phyloP scores from a whole-genome alignment of 1,284 basidiomycete species.

The Bondarzewia mesenterica region DNA sequence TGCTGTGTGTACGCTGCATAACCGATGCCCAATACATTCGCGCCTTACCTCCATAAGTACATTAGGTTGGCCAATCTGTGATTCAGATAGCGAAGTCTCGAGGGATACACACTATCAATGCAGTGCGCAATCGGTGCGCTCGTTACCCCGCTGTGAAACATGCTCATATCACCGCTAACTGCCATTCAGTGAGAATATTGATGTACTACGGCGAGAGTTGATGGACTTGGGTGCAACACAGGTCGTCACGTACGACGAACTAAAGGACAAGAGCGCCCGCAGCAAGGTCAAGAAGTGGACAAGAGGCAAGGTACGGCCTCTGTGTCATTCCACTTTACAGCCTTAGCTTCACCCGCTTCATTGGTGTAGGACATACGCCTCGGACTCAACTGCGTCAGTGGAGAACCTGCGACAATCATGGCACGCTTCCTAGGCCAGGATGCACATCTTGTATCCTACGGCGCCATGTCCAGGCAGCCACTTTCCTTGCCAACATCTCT shows the following conservation, averaged over 20 bases:
- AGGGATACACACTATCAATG: slow-evolving; percentile 69
- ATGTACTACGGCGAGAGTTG: slow-evolving; percentile 42
- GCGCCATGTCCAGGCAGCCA: slow-evolving; percentile 82
- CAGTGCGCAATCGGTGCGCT: slow-evolving; percentile 61
- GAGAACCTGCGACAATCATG: slow-evolving; percentile 62
- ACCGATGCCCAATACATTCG: no score
- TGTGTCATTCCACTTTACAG: no score
- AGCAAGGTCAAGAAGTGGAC: slow-evolving; percentile 52
- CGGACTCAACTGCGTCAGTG: slow-evolving; percentile 76
- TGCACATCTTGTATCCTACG: slow-evolving; percentile 77
- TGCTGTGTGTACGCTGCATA: slow-evolving; percentile 64
- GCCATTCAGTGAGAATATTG: slow-evolving; percentile 31
- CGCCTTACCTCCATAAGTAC: no score
- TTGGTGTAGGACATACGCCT: slow-evolving; percentile 57
- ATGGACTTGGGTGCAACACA: slow-evolving; percentile 59
- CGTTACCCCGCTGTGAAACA: background rate
- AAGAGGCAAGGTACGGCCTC: slow-evolving; percentile 34
- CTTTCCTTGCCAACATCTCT: slow-evolving; percentile 69
- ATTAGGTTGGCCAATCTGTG: slow-evolving; percentile 68
- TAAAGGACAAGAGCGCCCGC: slow-evolving; percentile 40
- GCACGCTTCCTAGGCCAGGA: slow-evolving; percentile 53
- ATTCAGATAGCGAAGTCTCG: slow-evolving; percentile 70
- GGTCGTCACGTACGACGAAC: slow-evolving; percentile 68
- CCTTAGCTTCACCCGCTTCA: no score
- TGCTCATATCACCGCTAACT: background rate